These are phyloP conservation scores for Neurospora hispaniola DNA, from an alignment of 495 filamentous ascomycete genomes.

Conservation along the genomic window DNA sequence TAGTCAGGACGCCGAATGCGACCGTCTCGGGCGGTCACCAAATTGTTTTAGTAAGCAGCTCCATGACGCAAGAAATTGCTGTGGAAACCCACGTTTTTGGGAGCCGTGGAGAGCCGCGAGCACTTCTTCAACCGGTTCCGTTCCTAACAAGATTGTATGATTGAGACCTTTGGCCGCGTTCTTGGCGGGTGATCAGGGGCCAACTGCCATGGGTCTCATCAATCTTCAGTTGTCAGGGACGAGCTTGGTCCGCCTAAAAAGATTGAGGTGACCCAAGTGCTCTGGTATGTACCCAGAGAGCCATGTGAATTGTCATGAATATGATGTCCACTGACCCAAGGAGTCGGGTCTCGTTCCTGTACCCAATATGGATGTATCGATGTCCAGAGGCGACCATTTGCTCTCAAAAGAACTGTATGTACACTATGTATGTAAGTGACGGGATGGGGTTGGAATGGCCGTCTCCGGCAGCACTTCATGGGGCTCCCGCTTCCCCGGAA, in stretches of 20 bases:
- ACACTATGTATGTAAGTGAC: too few relatives aligned
- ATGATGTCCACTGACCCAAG: neutral
- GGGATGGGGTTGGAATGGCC: neutral
- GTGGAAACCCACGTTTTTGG: neutral
- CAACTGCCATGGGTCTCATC: too few relatives aligned
- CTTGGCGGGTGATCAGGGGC: too few relatives aligned
- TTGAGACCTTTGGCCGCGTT: too few relatives aligned
- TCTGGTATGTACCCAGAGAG: neutral
- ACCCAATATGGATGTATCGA: neutral
- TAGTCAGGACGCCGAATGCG: neutral
- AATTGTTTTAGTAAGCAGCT: neutral
- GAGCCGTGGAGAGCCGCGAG: neutral
- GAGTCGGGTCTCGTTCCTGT: neutral
- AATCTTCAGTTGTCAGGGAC: too few relatives aligned
- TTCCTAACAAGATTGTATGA: too few relatives aligned
- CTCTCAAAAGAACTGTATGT: neutral
- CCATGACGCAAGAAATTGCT: neutral
- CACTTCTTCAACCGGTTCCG: neutral
- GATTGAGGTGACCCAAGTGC: neutral
- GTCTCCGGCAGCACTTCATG: neutral
- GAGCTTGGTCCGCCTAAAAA: neutral
- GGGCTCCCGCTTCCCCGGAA: neutral
- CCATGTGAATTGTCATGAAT: neutral
- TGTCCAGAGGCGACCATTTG: neutral
- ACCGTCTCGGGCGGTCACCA: neutral